A percentile compares a stretch with the other conserved stretches of the same genome.
Conservation (phyloP, 2,329 filamentous ascomycete species). For the Fusarium temperatum region DNA sequence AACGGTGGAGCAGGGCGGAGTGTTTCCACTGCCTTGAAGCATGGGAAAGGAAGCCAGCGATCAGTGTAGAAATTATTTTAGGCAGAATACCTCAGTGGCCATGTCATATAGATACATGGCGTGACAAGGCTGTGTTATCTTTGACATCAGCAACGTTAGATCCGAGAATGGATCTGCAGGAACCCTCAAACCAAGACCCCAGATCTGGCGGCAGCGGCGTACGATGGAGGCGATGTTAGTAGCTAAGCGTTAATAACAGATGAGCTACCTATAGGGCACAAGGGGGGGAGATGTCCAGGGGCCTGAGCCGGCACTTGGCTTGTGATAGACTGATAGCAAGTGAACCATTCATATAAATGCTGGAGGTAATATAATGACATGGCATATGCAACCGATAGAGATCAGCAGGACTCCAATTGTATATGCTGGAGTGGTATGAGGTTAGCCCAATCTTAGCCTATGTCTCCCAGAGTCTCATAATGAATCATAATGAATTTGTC, state of each 20-base stretch:
- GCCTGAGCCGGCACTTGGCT: conserved; percentile 27
- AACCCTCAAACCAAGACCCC: conserved; percentile 37
- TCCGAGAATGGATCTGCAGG: conserved; percentile 38
- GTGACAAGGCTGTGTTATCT: conserved; percentile 15
- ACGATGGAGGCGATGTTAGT: conserved; percentile 14
- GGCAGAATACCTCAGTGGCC: neutral
- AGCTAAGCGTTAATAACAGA: conserved; percentile 6
- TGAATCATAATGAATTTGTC: neutral
- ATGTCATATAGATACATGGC: neutral
- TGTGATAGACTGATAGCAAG: conserved; percentile 13
- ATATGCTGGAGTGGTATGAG: neutral
- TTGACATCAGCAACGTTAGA: conserved; percentile 19
- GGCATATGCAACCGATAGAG: neutral
- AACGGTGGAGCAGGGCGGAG: conserved; percentile 10
- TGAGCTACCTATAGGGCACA: conserved; percentile 6
- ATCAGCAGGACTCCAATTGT: neutral
- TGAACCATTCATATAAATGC: neutral
- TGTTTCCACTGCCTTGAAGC: neutral
- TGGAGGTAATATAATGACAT: conserved; percentile 1
- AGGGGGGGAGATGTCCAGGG: conserved; percentile 5
- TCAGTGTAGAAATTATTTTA: neutral
- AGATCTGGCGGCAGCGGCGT: conserved; percentile 36
- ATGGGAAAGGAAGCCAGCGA: neutral
- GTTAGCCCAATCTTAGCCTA: neutral
- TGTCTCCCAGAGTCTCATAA: neutral